Conservation (phyloP, 371 early-diverging fungal species). For the Paraphysoderma sedebokerense region DNA sequence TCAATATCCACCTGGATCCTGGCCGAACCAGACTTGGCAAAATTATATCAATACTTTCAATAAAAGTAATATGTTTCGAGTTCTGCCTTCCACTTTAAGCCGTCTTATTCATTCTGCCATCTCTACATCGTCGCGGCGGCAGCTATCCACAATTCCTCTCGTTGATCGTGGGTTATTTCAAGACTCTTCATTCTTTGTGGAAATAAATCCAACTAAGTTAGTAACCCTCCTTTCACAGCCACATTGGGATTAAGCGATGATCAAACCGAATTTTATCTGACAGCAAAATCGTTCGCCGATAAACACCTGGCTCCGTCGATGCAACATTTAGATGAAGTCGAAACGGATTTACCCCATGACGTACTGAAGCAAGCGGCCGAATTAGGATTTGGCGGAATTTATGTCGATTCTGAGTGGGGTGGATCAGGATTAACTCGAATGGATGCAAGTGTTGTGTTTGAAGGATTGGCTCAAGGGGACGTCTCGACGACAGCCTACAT, state of each 20-base stretch:
- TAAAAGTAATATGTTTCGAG: too few relatives aligned
- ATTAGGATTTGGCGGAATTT: conserved; percentile 35
- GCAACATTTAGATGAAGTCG: conserved; percentile 23
- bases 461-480: conserved; percentile 31
- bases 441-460: conserved; percentile 24
- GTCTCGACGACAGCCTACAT: conserved; percentile 42
- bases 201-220: too few relatives aligned
- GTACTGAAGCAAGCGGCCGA: conserved; percentile 27
- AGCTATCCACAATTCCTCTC: too few relatives aligned
- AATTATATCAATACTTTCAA: too few relatives aligned
- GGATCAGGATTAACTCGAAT: conserved; percentile 1
- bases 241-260: conserved; percentile 12
- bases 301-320: conserved; percentile 20
- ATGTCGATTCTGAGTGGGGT: conserved; percentile 20
- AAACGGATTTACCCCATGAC: conserved; percentile 25
- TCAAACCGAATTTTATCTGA: conserved; percentile 11
- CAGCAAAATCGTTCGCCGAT: conserved; percentile 16
- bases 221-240: too few relatives aligned
- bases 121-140: too few relatives aligned
- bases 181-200: too few relatives aligned
- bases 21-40: too few relatives aligned
- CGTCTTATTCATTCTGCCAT: too few relatives aligned
- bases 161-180: too few relatives aligned
- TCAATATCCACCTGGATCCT: too few relatives aligned
- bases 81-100: too few relatives aligned